Percentiles rank a stretch among this genome's conserved stretches.
These are phyloP conservation scores for Chenopodium suecicum DNA, from an alignment of 148 eudicot species.

Conservation along the genomic window DNA sequence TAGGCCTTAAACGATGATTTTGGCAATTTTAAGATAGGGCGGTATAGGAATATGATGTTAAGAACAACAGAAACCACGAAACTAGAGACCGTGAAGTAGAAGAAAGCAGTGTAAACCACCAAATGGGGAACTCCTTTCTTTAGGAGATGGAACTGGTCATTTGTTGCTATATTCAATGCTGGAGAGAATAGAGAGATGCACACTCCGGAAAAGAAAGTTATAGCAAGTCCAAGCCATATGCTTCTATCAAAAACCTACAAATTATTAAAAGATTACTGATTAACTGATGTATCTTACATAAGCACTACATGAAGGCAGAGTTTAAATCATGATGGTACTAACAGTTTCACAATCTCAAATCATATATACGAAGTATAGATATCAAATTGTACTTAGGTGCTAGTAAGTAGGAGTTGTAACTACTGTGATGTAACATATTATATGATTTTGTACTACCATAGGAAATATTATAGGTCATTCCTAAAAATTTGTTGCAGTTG, in stretches of 20 bases:
- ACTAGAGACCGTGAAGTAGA: slow-evolving; percentile 69
- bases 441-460: too few species aligned
- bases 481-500: background rate
- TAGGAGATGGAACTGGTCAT: slow-evolving; percentile 70
- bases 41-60: slow-evolving; percentile 56
- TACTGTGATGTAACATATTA: too few species aligned
- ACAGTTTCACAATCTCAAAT: too few species aligned
- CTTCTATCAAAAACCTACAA: slow-evolving; percentile 68
- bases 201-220: slow-evolving; percentile 66
- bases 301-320: background rate
- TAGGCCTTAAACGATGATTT: slow-evolving; percentile 64
- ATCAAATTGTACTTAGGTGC: too few species aligned
- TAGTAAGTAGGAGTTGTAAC: too few species aligned
- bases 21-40: slow-evolving; percentile 56
- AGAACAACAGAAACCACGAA: slow-evolving; percentile 55
- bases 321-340: too few species aligned
- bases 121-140: slow-evolving; percentile 70
- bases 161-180: slow-evolving; percentile 79
- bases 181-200: slow-evolving; percentile 85
- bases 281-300: too few species aligned
- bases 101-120: slow-evolving; percentile 79
- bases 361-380: too few species aligned
- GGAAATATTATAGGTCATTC: background rate
- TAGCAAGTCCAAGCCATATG: slow-evolving; percentile 52
- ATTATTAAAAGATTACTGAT: background rate